Evolutionary conservation across 495 filamentous ascomycete species (phyloP).

Genomic region (Poronia punctata): DNA sequence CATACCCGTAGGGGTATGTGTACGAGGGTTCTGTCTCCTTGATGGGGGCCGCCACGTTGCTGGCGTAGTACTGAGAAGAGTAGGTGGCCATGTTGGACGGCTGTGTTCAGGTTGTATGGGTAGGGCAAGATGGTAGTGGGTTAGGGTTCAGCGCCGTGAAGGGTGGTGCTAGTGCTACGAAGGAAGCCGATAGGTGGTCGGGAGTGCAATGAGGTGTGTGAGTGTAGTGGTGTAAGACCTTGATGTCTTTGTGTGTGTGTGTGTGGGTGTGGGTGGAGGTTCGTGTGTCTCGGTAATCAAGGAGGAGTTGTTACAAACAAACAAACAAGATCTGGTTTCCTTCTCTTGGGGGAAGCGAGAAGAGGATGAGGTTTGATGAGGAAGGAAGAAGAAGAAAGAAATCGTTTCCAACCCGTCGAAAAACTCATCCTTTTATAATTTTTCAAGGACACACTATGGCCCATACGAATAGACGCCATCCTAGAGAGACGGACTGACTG

Average conservation of each 20-base stretch:
- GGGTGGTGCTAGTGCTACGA: constrained; percentile 3
- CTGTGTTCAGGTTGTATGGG: constrained; percentile 5
- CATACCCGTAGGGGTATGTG: constrained; percentile 42
- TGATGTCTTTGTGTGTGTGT: constrained; percentile 16
- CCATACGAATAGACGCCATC: too few relatives aligned
- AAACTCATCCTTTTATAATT: constrained; percentile 59
- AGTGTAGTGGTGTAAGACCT: constrained; percentile 12
- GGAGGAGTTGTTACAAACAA: too few relatives aligned
- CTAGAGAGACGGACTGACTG: too few relatives aligned
- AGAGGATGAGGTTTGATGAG: too few relatives aligned
- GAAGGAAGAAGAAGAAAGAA: constrained; percentile 51
- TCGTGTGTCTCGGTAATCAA: constrained; percentile 8
- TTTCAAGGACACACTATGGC: too few relatives aligned
- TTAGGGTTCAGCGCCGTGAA: background rate
- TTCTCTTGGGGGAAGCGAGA: constrained; percentile 27
- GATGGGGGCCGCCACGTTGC: constrained; percentile 8
- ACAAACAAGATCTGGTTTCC: too few relatives aligned
- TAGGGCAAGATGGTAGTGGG: constrained; percentile 7
- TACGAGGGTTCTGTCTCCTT: constrained; percentile 21
- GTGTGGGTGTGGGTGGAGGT: constrained; percentile 16
- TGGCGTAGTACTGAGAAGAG: constrained; percentile 13
- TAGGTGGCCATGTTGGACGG: constrained; percentile 10
- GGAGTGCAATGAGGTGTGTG: constrained; percentile 5
- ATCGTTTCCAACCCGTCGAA: constrained; percentile 31
- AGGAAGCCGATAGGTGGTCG: constrained; percentile 12